Base-by-base conservation (phyloP, 208 protist species). In the Trypanosoma congolense region DNA sequence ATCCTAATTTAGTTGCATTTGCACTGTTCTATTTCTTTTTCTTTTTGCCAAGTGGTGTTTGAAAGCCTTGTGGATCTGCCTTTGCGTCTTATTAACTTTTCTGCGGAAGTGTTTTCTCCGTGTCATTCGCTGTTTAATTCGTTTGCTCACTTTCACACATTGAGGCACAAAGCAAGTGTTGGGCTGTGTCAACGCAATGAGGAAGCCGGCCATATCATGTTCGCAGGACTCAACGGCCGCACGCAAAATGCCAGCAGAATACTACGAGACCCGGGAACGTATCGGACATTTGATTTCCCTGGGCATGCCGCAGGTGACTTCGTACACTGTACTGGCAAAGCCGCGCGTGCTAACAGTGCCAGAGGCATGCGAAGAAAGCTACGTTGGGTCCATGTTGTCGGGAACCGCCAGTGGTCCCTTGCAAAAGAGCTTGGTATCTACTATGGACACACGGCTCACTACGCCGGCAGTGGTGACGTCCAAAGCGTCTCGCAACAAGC, bases 181-280 rank as follows among this genome's bases (percentile, higher is more conserved):
- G n/a, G n/a, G n/a, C n/a, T n/a, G n/a, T n/a, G n/a, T n/a, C n/a
- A n/a, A n/a, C 21, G 8, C 42, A 8, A 9, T n/a, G 21, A 46
- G n/a, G 8, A 46, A 0, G n/a, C 6, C 21, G 10, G n/a, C 42
- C 6, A 46, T n/a, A 9, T 9, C 26, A 8, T 18, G n/a, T 25
- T 18, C 4, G 16, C 12, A 53, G 42, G 28, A 25, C 25, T 19
- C 18, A 50, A 25, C 59, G 43, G 22, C 16, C 40, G 42, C 36
- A 16, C 12, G 12, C 9, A 53, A 29, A 4, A 47, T 82, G n/a
- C 70, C 75, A 8, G 59, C 66, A 30, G 30, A 35, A 38, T 82
- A 82, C 49, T 77, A 75, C 46, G 65, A 74, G 30, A 77, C 70
- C n/a, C 73, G 75, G 41, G 25, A 45, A 21, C 67, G 59, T 30